Conservation (phyloP, 176 grass and related monocot genomes). For the Leersia perrieri region DNA sequence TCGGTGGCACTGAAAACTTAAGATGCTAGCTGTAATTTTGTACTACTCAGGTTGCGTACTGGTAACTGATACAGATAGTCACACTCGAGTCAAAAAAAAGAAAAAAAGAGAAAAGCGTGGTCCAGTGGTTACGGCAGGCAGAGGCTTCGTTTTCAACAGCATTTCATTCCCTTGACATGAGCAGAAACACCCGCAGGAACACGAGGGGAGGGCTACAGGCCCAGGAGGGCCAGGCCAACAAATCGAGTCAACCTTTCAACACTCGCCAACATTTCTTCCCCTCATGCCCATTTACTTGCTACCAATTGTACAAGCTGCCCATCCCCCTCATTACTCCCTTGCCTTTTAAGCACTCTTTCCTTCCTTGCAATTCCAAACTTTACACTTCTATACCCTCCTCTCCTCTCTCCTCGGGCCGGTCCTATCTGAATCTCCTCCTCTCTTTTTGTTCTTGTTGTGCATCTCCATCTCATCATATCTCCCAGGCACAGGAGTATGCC, state of each 20-base stretch:
- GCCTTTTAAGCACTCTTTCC: conserved; percentile 92
- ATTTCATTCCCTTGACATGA: conserved; percentile 37
- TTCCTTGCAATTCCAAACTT: conserved; percentile 54
- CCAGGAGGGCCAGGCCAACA: conserved; percentile 34
- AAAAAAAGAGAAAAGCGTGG: no score
- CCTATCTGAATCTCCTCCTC: conserved; percentile 8
- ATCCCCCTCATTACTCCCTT: conserved; percentile 68
- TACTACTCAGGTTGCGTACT: not conserved
- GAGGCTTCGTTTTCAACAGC: not conserved
- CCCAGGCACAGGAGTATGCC: conserved; percentile 54
- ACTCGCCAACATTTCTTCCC: conserved; percentile 35
- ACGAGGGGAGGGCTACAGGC: not conserved
- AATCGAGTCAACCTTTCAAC: conserved; percentile 34
- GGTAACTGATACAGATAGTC: not conserved
- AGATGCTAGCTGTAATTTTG: not conserved
- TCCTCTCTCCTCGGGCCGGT: no score
- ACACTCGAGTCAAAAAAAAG: not conserved
- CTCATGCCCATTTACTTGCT: conserved; percentile 42
- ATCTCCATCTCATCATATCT: not conserved
- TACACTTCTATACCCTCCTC: conserved; percentile 30
- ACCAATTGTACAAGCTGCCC: conserved; percentile 55
- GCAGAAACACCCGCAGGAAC: conserved; percentile 39
- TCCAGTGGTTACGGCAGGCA: not conserved
- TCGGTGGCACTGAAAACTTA: not conserved
- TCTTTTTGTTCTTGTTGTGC: not conserved